Conservation (phyloP, 2,329 filamentous ascomycete genomes). For the Colletotrichum sp. region DNA sequence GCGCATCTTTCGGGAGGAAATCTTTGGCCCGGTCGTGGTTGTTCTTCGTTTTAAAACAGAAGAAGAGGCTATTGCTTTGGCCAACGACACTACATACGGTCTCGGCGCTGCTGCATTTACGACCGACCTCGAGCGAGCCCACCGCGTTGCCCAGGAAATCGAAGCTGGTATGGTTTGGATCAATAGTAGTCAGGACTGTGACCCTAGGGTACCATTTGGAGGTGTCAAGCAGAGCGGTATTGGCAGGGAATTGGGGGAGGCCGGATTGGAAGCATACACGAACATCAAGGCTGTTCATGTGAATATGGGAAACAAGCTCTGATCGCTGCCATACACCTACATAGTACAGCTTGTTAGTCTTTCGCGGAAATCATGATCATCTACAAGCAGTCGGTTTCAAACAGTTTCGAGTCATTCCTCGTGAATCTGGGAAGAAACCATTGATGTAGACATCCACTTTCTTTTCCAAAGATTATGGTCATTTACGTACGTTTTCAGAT, state of each 20-base stretch:
- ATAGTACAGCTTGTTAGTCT: neutral
- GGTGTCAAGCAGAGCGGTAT: slow-evolving; percentile 44
- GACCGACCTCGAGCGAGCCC: slow-evolving; percentile 55
- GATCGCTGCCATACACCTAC: neutral
- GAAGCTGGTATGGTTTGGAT: slow-evolving; percentile 65
- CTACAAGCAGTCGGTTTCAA: neutral
- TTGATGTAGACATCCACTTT: neutral
- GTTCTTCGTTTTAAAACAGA: neutral
- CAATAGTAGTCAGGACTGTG: slow-evolving; percentile 50
- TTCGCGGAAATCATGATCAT: neutral
- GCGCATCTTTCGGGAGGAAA: slow-evolving; percentile 50
- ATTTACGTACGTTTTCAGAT: neutral
- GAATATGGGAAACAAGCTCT: neutral
- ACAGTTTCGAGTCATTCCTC: neutral
- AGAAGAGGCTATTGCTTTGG: slow-evolving; percentile 27
- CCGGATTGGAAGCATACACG: neutral
- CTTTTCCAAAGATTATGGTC: neutral
- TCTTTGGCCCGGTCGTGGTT: slow-evolving; percentile 52
- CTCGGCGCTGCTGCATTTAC: slow-evolving; percentile 68
- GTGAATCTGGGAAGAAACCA: neutral
- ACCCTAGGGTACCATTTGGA: slow-evolving; percentile 48
- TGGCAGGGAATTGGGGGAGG: neutral
- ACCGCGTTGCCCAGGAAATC: slow-evolving; percentile 57
- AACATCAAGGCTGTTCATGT: neutral
- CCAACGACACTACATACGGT: slow-evolving; percentile 63